Conservation (phyloP, 108 stramenopile genomes). For the Nitzschia sp. region DNA sequence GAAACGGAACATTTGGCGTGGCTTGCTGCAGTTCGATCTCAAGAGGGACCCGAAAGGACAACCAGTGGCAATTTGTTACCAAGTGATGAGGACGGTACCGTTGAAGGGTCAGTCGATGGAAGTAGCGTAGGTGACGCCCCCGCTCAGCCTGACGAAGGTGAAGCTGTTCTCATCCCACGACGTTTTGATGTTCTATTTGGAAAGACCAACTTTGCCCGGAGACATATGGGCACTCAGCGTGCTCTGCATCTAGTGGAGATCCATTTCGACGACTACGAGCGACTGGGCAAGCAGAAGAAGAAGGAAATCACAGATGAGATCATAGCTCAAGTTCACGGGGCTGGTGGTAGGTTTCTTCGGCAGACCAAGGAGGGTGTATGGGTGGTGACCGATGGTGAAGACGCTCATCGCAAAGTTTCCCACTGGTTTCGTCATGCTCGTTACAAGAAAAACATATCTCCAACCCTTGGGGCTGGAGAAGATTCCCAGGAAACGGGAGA, state of each 20-base stretch:
- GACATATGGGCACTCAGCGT: slow-evolving; percentile 7
- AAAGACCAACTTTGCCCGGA: not conserved
- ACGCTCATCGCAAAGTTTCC: not conserved
- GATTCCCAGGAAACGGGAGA: not conserved
- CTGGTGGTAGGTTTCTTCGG: slow-evolving; percentile 8
- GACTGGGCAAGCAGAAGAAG: not conserved
- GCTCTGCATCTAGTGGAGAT: not conserved
- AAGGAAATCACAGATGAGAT: not conserved
- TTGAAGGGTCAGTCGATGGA: not conserved
- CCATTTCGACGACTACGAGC: not conserved
- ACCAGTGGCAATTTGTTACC: not conserved
- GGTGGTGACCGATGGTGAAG: not conserved
- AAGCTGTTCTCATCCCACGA: not conserved
- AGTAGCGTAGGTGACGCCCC: not conserved
- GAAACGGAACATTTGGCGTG: slow-evolving; percentile 18
- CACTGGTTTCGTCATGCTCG: slow-evolving; percentile 8
- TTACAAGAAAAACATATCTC: not conserved
- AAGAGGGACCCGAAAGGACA: slow-evolving; percentile 4
- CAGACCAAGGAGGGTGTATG: slow-evolving; percentile 1
- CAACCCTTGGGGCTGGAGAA: not conserved
- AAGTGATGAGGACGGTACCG: too few species aligned
- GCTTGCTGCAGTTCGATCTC: not conserved
- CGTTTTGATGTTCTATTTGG: slow-evolving; percentile 19
- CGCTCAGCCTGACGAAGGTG: not conserved
- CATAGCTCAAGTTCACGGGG: not conserved